These are phyloP conservation scores for Phaeotremella fagi DNA, from an alignment of 768 basidiomycete genomes.

Conservation along the genomic window DNA sequence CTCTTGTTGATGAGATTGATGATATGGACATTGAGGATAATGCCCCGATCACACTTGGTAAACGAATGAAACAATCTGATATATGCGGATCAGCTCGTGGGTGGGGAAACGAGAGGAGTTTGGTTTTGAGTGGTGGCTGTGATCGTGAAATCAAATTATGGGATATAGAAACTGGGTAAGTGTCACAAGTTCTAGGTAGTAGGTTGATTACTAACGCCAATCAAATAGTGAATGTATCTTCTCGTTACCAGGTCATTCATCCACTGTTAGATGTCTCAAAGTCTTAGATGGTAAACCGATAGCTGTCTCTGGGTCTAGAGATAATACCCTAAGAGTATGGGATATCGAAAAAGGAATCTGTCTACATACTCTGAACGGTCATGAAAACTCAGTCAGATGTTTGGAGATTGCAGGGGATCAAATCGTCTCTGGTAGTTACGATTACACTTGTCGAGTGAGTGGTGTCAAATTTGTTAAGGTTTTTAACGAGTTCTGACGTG, in stretches of 20 bases:
- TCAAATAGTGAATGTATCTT: slow-evolving; percentile 70
- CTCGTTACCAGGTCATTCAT: slow-evolving; percentile 73
- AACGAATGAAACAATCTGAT: slow-evolving; percentile 51
- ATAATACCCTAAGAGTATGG: slow-evolving; percentile 83
- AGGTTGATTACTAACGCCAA: not conserved
- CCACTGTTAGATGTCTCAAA: slow-evolving; percentile 86
- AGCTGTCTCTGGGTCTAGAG: slow-evolving; percentile 84
- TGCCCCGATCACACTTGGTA: slow-evolving; percentile 4
- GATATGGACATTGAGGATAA: not conserved
- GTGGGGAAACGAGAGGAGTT: slow-evolving; percentile 78
- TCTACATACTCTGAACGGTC: slow-evolving; percentile 63
- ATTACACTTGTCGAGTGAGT: slow-evolving; percentile 72
- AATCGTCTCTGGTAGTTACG: slow-evolving; percentile 91
- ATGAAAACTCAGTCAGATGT: slow-evolving; percentile 75
- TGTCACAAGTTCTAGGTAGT: too few relatives aligned
- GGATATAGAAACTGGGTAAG: slow-evolving; percentile 80
- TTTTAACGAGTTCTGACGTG: not conserved
- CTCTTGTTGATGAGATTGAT: not conserved
- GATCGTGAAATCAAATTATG: slow-evolving; percentile 88
- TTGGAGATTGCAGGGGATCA: slow-evolving; percentile 78
- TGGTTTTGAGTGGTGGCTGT: slow-evolving; percentile 88
- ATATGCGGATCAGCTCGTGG: slow-evolving; percentile 67
- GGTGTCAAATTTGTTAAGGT: not conserved
- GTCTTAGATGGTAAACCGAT: slow-evolving; percentile 80
- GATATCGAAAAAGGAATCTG: slow-evolving; percentile 70